Evolutionary conservation across 2,329 filamentous ascomycete genomes (phyloP), one percentile per base, ranked within the genome.

Genomic region (Scortechinia acanthostroma): DNA sequence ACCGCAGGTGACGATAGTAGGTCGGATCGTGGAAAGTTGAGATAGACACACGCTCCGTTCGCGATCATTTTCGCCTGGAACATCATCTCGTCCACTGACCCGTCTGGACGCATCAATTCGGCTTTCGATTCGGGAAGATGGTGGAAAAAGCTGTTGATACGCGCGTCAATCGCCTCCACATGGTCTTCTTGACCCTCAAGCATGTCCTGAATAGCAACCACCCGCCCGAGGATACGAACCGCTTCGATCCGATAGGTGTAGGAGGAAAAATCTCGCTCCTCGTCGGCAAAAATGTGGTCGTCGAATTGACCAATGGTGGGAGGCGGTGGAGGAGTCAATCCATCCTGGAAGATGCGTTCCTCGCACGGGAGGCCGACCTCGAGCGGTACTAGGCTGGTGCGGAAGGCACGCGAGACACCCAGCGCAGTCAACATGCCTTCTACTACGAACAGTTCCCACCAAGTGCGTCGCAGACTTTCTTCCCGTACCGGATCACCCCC

Each of bases 11-110:
- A 48, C 68, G 35, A 40, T 13, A 72, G 3, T 63, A 63, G n/a
- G 66, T 71, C 52, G 69, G 44, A 52, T 58, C 46, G 51, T 62
- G 49, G 56, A 57, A 47, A 43, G 60, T 47, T 10, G 6, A 40
- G 35, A 19, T 40, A 40, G 63, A 64, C 43, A 77, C 61, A 47
- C 73, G 72, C n/a, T 71, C 55, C 57, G 37, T 76, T 67, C 46
- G 74, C 69, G 42, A 80, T 71, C 69, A 80, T 77, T 46, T 76
- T 73, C 2, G 77, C 78, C 53, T 80, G 76, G 58, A 83, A 82
- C 50, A 83, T 68, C 56, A 82, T 68, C 52, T 81, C 75, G 51
- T 84, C 79, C 16, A 80, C 65, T 2, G 71, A 69, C 16, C 76
- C 71, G 48, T 73, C 72, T 21, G 66, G 61, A 19, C 73, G 67